phyloP scores from a whole-genome alignment of 208 protist species.

The Crithidia sp. region DNA sequence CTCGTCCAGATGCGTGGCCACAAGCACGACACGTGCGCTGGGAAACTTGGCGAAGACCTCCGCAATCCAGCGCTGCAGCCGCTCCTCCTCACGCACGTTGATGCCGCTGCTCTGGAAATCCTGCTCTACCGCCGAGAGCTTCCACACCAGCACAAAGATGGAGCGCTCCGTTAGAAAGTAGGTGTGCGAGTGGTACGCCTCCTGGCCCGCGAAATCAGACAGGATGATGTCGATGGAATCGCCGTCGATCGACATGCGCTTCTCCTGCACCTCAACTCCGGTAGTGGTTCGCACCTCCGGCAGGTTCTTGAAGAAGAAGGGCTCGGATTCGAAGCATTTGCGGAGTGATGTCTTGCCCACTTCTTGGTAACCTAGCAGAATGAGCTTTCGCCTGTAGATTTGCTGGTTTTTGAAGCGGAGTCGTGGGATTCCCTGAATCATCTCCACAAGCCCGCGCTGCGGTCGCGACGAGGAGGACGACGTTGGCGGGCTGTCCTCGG shows the following conservation, averaged over 20 bases:
- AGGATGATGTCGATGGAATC: slow-evolving; percentile 70
- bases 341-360: slow-evolving; percentile 91
- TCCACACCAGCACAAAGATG: slow-evolving; percentile 91
- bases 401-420: slow-evolving; percentile 65
- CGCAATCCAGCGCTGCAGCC: slow-evolving; percentile 84
- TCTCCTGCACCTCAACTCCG: slow-evolving; percentile 77
- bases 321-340: slow-evolving; percentile 89
- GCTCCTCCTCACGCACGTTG: slow-evolving; percentile 79
- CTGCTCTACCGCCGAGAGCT: slow-evolving; percentile 88
- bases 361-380: slow-evolving; percentile 87
- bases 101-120: slow-evolving; percentile 84
- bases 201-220: slow-evolving; percentile 90
- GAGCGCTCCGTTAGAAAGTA: slow-evolving; percentile 86
- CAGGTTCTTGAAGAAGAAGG: slow-evolving; percentile 78
- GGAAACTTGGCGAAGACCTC: slow-evolving; percentile 91
- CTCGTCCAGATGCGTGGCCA: slow-evolving; percentile 91
- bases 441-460: slow-evolving; percentile 21
- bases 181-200: slow-evolving; percentile 87
- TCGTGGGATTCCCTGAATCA: slow-evolving; percentile 23
- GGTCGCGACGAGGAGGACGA: slow-evolving; percentile 5
- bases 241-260: slow-evolving; percentile 60
- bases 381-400: slow-evolving; percentile 79
- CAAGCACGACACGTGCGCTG: slow-evolving; percentile 68
- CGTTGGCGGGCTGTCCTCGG: neutral
- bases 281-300: slow-evolving; percentile 85